These are phyloP conservation scores for Trichoderma hamatum DNA, from an alignment of 2,329 filamentous ascomycete species.

Conservation along the genomic window DNA sequence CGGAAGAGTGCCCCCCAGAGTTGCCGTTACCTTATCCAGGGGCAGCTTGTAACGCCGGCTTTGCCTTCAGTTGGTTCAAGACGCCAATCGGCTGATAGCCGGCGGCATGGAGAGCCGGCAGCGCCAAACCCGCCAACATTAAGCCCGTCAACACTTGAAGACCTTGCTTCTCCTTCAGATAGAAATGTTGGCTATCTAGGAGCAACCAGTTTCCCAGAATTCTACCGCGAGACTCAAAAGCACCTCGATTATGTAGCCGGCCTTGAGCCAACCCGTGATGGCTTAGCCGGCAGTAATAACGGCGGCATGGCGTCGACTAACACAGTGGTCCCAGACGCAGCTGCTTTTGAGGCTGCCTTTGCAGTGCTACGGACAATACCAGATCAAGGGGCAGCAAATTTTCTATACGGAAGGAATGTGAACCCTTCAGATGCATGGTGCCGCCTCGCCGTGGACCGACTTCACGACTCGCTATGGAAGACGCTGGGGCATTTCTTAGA, in stretches of 20 bases:
- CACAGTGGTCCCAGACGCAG: slow-evolving; percentile 5
- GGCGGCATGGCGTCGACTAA: neutral
- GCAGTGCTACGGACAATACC: slow-evolving; percentile 3
- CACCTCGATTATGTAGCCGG: neutral
- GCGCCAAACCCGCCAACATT: neutral
- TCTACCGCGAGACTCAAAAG: slow-evolving; percentile 20
- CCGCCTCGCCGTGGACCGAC: slow-evolving; percentile 7
- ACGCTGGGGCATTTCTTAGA: slow-evolving; percentile 1
- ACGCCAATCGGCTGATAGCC: neutral
- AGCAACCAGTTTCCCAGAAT: slow-evolving; percentile 22
- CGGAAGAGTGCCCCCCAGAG: slow-evolving; percentile 12
- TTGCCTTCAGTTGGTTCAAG: neutral
- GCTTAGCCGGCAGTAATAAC: neutral
- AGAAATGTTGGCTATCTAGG: slow-evolving; percentile 20
- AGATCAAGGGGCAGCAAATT: neutral
- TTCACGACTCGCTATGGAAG: slow-evolving; percentile 17
- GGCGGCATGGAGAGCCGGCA: neutral
- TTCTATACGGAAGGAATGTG: neutral
- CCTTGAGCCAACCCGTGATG: neutral
- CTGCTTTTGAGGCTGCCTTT: neutral
- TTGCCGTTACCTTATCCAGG: slow-evolving; percentile 19
- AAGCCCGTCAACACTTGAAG: neutral
- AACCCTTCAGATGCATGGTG: slow-evolving; percentile 12
- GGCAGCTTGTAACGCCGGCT: slow-evolving; percentile 16
- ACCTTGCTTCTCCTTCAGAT: slow-evolving; percentile 1